phyloP scores from a whole-genome alignment of 805 yeast species.

The Yamadazyma akitaensis region DNA sequence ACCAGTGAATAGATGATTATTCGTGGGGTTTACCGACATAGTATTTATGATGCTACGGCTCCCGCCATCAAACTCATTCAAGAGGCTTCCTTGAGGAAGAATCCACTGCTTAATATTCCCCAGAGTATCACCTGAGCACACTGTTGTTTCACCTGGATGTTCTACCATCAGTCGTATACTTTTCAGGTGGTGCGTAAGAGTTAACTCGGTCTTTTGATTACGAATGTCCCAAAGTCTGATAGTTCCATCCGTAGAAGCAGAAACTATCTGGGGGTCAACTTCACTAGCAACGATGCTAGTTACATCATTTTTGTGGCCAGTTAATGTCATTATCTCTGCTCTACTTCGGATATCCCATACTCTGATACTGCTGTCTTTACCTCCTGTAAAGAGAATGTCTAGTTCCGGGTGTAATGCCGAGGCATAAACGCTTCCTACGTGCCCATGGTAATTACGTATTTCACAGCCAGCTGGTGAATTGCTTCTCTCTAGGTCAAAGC shows the following conservation, averaged over 20 bases:
- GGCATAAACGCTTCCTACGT: slow-evolving; percentile 82
- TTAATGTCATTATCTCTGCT: slow-evolving; percentile 66
- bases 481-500: slow-evolving; percentile 94
- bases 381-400: slow-evolving; percentile 81
- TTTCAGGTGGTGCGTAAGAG: slow-evolving; percentile 82
- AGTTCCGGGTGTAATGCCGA: slow-evolving; percentile 84
- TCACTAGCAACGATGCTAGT: slow-evolving; percentile 64
- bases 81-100: slow-evolving; percentile 69
- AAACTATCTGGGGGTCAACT: slow-evolving; percentile 80
- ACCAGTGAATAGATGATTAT: slow-evolving; percentile 68
- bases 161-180: slow-evolving; percentile 70
- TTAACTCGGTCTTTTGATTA: slow-evolving; percentile 67
- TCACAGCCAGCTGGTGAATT: slow-evolving; percentile 48
- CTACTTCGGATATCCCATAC: slow-evolving; percentile 93
- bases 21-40: slow-evolving; percentile 58
- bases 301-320: slow-evolving; percentile 79
- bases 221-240: slow-evolving; percentile 87
- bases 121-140: slow-evolving; percentile 78
- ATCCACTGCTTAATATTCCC: slow-evolving; percentile 77
- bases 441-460: slow-evolving; percentile 90
- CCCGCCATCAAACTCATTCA: slow-evolving; percentile 51
- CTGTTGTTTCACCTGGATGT: slow-evolving; percentile 67
- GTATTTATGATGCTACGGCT: slow-evolving; percentile 62
- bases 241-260: slow-evolving; percentile 82
- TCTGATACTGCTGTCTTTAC: slow-evolving; percentile 80